Evolutionary conservation across 805 yeast species (phyloP).

Genomic region (Ogataea siamensis): DNA sequence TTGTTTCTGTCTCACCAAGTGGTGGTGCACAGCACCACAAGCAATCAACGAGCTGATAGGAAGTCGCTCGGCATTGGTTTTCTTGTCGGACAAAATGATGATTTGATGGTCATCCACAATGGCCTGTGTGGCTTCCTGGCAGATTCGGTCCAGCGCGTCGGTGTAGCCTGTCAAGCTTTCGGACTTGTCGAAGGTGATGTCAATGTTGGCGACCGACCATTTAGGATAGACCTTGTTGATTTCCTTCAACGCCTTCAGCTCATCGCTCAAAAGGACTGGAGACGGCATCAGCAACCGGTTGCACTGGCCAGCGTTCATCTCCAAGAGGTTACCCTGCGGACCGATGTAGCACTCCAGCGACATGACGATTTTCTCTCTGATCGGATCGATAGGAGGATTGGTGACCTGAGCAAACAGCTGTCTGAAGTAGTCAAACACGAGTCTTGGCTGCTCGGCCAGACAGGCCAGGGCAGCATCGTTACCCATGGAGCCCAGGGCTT

Average conservation of each 20-base stretch:
- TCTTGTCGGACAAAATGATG: slow-evolving; percentile 72
- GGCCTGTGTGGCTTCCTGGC: slow-evolving; percentile 83
- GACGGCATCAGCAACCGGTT: slow-evolving; percentile 79
- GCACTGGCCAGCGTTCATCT: slow-evolving; percentile 90
- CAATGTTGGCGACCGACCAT: slow-evolving; percentile 82
- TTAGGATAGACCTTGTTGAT: slow-evolving; percentile 75
- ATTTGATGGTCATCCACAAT: slow-evolving; percentile 74
- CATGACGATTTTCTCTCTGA: slow-evolving; percentile 95
- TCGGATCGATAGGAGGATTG: slow-evolving; percentile 98
- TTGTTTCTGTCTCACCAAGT: slow-evolving; percentile 90
- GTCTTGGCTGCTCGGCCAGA: slow-evolving; percentile 85
- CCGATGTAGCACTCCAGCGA: slow-evolving; percentile 95
- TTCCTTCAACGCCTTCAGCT: slow-evolving; percentile 71
- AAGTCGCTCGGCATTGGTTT: slow-evolving; percentile 57
- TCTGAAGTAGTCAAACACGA: slow-evolving; percentile 90
- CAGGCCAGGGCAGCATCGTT: slow-evolving; percentile 96
- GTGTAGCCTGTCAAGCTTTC: slow-evolving; percentile 88
- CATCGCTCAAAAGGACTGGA: slow-evolving; percentile 74
- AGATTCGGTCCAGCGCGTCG: slow-evolving; percentile 78
- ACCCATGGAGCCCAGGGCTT: slow-evolving; percentile 98
- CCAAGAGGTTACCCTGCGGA: slow-evolving; percentile 95
- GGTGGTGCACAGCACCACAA: slow-evolving; percentile 96
- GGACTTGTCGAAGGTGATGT: slow-evolving; percentile 79
- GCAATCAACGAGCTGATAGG: slow-evolving; percentile 88
- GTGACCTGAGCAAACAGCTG: slow-evolving; percentile 98